phyloP scores from a whole-genome alignment of 2,329 filamentous ascomycete genomes.

The Botrytis fragariae region DNA sequence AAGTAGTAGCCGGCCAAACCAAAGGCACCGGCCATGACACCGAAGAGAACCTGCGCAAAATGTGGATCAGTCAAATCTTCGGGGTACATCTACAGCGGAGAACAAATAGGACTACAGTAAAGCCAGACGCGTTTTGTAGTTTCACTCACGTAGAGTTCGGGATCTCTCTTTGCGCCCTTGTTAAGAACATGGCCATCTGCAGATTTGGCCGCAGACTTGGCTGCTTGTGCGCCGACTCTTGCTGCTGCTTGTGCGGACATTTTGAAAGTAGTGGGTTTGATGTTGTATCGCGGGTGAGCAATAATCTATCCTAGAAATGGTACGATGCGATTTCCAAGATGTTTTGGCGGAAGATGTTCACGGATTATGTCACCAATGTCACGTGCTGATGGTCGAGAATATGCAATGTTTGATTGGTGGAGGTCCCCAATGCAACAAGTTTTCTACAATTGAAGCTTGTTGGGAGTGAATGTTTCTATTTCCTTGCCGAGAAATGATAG shows the following conservation, averaged over 20 bases:
- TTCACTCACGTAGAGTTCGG: slow-evolving; percentile 67
- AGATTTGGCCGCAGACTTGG: slow-evolving; percentile 42
- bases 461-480: background rate
- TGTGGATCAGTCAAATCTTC: slow-evolving; percentile 15
- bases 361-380: background rate
- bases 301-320: slow-evolving; percentile 21
- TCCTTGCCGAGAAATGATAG: background rate
- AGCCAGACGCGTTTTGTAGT: slow-evolving; percentile 29
- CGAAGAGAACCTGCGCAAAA: slow-evolving; percentile 71
- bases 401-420: background rate
- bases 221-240: slow-evolving; percentile 39
- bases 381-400: background rate
- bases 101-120: background rate
- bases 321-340: slow-evolving; percentile 22
- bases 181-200: slow-evolving; percentile 50
- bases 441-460: background rate
- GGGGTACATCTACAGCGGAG: slow-evolving; percentile 6
- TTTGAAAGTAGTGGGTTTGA: slow-evolving; percentile 21
- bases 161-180: slow-evolving; percentile 66
- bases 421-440: background rate
- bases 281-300: slow-evolving; percentile 16
- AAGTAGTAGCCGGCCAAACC: slow-evolving; percentile 89
- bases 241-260: slow-evolving; percentile 38
- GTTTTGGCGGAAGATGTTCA: slow-evolving; percentile 13
- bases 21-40: slow-evolving; percentile 86